Evolutionary conservation across 176 grass and related monocot species (phyloP), one percentile per base, ranked within the genome.

Genomic region (Secale cereale): DNA sequence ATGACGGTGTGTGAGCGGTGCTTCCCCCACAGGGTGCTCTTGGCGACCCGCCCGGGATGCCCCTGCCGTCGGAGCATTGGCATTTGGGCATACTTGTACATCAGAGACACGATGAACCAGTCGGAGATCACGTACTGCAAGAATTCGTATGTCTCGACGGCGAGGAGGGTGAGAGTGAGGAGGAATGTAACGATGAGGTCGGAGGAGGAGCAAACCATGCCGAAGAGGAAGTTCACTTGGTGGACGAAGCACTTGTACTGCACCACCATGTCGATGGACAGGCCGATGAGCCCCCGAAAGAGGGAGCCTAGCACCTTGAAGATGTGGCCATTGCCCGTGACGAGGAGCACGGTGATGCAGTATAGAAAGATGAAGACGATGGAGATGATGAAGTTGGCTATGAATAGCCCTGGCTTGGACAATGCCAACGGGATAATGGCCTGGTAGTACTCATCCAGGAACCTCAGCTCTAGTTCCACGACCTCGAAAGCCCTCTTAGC

Each of bases 301-400:
- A 86, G 25, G 25, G 48, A 43, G 7, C 0, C 76, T 48, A 86
- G 7, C 64, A 86, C 84, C 10, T 0, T 5, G 76, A 79, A 86
- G 7, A 86, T 86, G 76, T 79, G 3, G 48, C 84, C 84, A 36
- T 86, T 86, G n/a, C 84, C 84, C 4, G 84, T 86, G n/a, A 86
- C 48, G 4, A 86, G 76, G 33, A 77, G 54, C 25, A 86, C 76
- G 48, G 65, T 16, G 76, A 79, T 10, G 65, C 65, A 31, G 50
- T 86, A 79, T 10, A 86, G 2, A 3, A 86, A 6, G 35, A 86
- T n/a, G 76, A 86, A 86, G 25, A 25, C 48, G 48, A 86, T 43
- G 76, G 84, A 86, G 52, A 33, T 79, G 50, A 4, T 2, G 8
- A 86, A 86, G 76, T 79, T 86, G 65, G 76, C 36, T 25, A 61